Evolutionary conservation across 1,284 basidiomycete genomes (phyloP).

Genomic region (Puccinia novopanici): DNA sequence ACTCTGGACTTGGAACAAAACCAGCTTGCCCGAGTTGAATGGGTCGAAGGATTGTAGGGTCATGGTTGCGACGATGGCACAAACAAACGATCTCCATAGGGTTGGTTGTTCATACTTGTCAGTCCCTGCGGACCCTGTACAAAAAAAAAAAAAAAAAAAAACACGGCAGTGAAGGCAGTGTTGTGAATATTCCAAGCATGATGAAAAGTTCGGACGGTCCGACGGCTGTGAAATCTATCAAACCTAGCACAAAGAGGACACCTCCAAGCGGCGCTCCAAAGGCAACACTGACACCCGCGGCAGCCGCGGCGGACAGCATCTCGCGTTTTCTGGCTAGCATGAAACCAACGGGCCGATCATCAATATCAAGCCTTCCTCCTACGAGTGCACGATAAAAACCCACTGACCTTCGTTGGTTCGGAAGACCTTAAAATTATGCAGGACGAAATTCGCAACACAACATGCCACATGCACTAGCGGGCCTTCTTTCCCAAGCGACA

Average conservation of each 20-base stretch:
- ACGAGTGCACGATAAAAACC: constrained; percentile 65
- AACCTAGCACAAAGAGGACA: constrained; percentile 48
- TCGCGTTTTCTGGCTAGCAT: constrained; percentile 68
- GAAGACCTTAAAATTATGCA: constrained; percentile 41
- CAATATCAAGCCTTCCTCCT: constrained; percentile 66
- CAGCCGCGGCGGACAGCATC: constrained; percentile 69
- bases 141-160: constrained; percentile 57
- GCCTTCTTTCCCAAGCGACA: constrained; percentile 55
- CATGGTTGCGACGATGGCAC: constrained; percentile 71
- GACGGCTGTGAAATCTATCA: constrained; percentile 61
- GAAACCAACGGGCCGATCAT: constrained; percentile 61
- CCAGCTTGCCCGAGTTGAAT: constrained; percentile 73
- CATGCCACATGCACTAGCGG: constrained; percentile 59
- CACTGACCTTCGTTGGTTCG: constrained; percentile 59
- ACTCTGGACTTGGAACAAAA: constrained; percentile 65
- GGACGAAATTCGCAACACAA: constrained; percentile 58
- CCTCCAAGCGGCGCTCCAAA: constrained; percentile 74
- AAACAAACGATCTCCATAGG: constrained; percentile 75
- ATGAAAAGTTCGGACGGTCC: not conserved
- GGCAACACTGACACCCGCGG: constrained; percentile 73
- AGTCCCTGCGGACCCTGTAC: too few species aligned
- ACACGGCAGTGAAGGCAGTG: not conserved
- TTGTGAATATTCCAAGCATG: not conserved
- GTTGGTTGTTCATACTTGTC: too few species aligned
- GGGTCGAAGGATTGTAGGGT: constrained; percentile 72